These are phyloP conservation scores for Sporisorium iseilematis-ciliati DNA, from an alignment of 1,284 basidiomycete species.

Conservation along the genomic window DNA sequence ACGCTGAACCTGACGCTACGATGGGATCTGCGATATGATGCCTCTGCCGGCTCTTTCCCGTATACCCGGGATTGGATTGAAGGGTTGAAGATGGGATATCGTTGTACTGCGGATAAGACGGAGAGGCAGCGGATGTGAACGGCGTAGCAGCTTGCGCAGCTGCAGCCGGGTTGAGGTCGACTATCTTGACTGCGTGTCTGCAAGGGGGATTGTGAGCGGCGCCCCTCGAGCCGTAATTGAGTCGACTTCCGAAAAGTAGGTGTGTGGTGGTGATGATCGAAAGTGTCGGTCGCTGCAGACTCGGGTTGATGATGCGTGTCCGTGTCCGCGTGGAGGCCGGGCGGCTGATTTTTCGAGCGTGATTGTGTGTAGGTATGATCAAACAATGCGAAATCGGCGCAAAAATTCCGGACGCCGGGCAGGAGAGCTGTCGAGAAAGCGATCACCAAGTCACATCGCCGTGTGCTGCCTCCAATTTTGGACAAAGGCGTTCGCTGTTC, in stretches of 20 bases:
- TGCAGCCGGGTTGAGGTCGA: slow-evolving; percentile 33
- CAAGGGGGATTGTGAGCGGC: slow-evolving; percentile 19
- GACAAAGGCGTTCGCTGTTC: not conserved
- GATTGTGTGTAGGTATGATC: not conserved
- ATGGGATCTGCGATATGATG: slow-evolving; percentile 43
- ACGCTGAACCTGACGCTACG: slow-evolving; percentile 29
- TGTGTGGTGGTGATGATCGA: not conserved
- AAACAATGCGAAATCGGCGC: not conserved
- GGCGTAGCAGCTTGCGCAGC: slow-evolving; percentile 41
- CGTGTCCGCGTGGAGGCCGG: slow-evolving; percentile 3
- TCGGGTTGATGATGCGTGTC: no score
- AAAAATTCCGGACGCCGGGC: not conserved
- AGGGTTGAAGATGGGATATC: slow-evolving; percentile 24
- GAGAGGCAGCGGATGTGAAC: not conserved
- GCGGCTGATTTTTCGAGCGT: not conserved
- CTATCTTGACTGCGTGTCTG: slow-evolving; percentile 27
- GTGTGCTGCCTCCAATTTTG: slow-evolving; percentile 20
- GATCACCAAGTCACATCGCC: slow-evolving; percentile 17
- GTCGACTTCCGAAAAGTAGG: not conserved
- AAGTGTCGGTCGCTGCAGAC: not conserved
- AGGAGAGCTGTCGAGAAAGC: not conserved
- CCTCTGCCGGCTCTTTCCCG: slow-evolving; percentile 20
- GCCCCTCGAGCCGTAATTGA: slow-evolving; percentile 31
- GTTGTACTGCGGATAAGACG: slow-evolving; percentile 30
- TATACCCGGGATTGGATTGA: not conserved